Percentiles rank a stretch among this genome's conserved stretches.
Evolutionary conservation across 2,329 filamentous ascomycete species (phyloP).

Genomic region (Byssothecium circinans): DNA sequence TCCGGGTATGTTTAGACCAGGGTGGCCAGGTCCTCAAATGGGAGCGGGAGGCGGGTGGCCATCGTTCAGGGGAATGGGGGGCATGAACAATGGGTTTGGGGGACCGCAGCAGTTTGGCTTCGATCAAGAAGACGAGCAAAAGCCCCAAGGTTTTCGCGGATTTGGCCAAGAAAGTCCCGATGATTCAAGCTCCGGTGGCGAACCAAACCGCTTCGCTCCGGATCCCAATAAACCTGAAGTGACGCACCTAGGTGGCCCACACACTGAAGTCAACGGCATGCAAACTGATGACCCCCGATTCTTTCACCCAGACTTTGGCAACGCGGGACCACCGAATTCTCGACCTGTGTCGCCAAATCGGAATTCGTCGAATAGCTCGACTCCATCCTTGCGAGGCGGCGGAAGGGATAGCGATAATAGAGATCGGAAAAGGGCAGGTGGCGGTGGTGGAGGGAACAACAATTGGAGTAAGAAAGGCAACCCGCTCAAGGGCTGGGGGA

Average conservation of each 20-base stretch:
- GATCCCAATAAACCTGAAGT: not conserved
- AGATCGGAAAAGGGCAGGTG: not conserved
- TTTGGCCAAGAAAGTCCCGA: no score
- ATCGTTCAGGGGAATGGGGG: no score
- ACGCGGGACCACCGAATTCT: not conserved
- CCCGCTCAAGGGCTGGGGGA: conserved; percentile 3
- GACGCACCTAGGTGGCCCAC: not conserved
- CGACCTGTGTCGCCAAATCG: not conserved
- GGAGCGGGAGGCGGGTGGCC: no score
- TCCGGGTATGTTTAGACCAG: no score
- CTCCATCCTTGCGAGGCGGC: not conserved
- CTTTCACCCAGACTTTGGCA: not conserved
- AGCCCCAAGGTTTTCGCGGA: no score
- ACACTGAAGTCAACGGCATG: not conserved
- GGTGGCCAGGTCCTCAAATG: no score
- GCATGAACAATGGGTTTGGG: no score
- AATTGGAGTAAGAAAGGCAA: not conserved
- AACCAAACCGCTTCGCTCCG: not conserved
- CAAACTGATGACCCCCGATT: not conserved
- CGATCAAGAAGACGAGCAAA: no score
- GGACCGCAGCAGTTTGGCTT: no score
- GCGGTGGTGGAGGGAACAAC: not conserved
- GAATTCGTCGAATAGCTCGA: no score
- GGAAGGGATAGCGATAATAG: not conserved
- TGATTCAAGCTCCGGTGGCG: not conserved